Evolutionary conservation across 495 filamentous ascomycete genomes (phyloP).

Genomic region (Lepraria neglecta): DNA sequence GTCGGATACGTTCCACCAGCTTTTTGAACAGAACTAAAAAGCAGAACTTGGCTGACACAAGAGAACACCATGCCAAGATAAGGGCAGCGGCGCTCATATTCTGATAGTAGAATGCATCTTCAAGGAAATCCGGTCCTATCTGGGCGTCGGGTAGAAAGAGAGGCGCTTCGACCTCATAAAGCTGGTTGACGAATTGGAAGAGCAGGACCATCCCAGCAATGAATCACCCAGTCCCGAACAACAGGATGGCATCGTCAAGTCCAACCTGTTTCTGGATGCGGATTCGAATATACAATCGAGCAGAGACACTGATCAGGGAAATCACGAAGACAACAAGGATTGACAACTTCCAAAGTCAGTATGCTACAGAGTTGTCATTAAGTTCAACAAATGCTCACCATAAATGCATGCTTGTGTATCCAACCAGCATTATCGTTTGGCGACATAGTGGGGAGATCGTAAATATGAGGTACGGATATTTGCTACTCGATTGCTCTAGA

Average conservation of each 20-base stretch:
- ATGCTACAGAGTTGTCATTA: no score
- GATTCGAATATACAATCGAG: conserved; percentile 24
- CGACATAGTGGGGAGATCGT: neutral
- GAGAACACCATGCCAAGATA: conserved; percentile 20
- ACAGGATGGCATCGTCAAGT: conserved; percentile 26
- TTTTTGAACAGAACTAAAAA: conserved; percentile 26
- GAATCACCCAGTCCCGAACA: conserved; percentile 22
- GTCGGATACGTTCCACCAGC: conserved; percentile 23
- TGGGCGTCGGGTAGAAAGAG: neutral
- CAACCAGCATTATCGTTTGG: conserved; percentile 2
- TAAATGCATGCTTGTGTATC: conserved; percentile 8
- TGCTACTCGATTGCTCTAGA: no score
- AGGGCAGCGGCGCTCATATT: conserved; percentile 13
- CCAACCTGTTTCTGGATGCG: conserved; percentile 21
- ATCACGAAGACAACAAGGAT: conserved; percentile 19
- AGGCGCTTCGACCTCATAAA: conserved; percentile 21
- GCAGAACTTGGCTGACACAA: conserved; percentile 29
- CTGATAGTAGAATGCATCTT: conserved; percentile 12
- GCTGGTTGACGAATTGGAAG: conserved; percentile 19
- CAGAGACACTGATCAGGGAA: conserved; percentile 10
- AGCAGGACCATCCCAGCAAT: conserved; percentile 19
- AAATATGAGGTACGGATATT: no score
- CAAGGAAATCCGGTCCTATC: conserved; percentile 1
- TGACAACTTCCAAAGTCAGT: conserved; percentile 10
- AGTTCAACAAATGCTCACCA: neutral